Evolutionary conservation across 2,329 filamentous ascomycete genomes (phyloP).

Genomic region (Teratosphaeria gauchensis): DNA sequence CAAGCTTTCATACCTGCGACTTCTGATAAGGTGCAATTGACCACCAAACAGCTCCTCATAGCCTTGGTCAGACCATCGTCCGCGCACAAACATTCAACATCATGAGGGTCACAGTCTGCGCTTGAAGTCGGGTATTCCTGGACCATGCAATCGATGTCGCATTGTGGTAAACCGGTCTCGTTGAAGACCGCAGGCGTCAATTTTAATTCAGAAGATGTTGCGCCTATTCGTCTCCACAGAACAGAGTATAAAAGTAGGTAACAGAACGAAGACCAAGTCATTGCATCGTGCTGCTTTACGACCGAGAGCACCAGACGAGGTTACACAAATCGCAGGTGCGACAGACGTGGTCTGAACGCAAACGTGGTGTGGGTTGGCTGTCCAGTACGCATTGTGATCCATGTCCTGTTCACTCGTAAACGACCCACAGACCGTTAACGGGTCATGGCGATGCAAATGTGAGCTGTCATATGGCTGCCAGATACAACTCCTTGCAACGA

Average conservation of each 20-base stretch:
- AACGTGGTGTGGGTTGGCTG: neutral
- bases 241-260: neutral
- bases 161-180: neutral
- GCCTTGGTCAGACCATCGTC: neutral
- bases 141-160: neutral
- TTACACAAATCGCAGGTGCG: neutral
- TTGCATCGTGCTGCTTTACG: neutral
- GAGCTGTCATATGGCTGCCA: neutral
- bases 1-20: neutral
- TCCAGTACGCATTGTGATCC: neutral
- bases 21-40: neutral
- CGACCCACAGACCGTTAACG: neutral
- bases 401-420: neutral
- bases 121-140: neutral
- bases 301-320: neutral
- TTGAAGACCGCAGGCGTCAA: neutral
- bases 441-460: neutral
- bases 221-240: neutral
- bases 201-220: neutral
- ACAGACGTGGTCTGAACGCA: neutral
- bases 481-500: neutral
- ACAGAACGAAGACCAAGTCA: neutral
- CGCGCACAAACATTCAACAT: neutral
- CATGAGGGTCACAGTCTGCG: neutral
- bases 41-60: neutral